phyloP scores from a whole-genome alignment of 768 basidiomycete genomes.

The Trametopsis cervina region DNA sequence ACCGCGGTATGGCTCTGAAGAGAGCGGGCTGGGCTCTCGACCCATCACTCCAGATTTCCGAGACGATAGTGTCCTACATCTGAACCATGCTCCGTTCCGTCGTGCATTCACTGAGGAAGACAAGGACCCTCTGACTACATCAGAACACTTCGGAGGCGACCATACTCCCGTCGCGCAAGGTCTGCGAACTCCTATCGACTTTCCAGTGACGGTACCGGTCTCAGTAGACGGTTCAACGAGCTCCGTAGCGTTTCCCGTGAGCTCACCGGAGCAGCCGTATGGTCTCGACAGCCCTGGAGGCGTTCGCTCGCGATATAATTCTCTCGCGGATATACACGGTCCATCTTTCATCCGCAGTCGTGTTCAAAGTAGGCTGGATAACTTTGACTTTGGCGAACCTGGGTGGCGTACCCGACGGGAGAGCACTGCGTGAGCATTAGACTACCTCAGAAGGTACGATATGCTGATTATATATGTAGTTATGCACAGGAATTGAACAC shows the following conservation, averaged over 20 bases:
- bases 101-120: conserved; percentile 73
- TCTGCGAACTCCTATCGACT: conserved; percentile 48
- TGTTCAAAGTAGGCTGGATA: conserved; percentile 65
- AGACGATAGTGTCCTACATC: conserved; percentile 31
- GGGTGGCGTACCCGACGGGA: conserved; percentile 86
- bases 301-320: conserved; percentile 58
- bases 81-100: conserved; percentile 65
- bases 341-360: conserved; percentile 79
- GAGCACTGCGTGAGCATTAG: conserved; percentile 71
- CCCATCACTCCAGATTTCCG: conserved; percentile 47
- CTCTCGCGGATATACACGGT: conserved; percentile 66
- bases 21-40: conserved; percentile 43
- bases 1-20: conserved; percentile 46
- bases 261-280: conserved; percentile 60
- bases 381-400: conserved; percentile 49
- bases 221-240: conserved; percentile 48
- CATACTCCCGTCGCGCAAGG: conserved; percentile 38
- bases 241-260: conserved; percentile 75
- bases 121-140: conserved; percentile 43
- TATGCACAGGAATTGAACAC: conserved; percentile 80
- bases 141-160: conserved; percentile 35
- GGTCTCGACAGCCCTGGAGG: conserved; percentile 50
- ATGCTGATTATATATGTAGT: conserved; percentile 31
- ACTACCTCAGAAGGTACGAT: not conserved
- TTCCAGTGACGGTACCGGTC: conserved; percentile 48